A percentile compares a stretch with the other conserved stretches of the same genome.
Evolutionary conservation across 2,329 filamentous ascomycete species (phyloP).

Genomic region (Cladosporium phlei): DNA sequence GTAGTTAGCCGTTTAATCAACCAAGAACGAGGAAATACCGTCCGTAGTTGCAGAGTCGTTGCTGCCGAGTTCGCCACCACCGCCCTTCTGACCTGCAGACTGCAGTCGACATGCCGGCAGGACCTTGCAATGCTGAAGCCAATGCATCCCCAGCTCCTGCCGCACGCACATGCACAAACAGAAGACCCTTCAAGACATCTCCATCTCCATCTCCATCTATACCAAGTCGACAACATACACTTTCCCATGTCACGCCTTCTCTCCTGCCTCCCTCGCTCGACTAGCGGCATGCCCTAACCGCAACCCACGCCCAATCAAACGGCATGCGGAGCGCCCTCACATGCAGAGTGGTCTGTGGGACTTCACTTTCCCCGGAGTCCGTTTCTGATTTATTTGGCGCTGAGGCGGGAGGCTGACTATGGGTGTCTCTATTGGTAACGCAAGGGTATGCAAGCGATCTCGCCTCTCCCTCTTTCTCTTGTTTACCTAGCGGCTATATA

Average conservation of each 20-base stretch:
- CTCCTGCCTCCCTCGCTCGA: background rate
- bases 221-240: no score
- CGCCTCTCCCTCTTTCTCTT: background rate
- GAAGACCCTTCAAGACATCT: no score
- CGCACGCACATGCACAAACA: background rate
- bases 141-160: background rate
- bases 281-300: slow-evolving; percentile 2
- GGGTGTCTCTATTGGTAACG: slow-evolving; percentile 1
- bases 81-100: background rate
- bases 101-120: background rate
- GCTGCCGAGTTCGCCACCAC: background rate
- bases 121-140: background rate
- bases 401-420: no score
- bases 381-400: slow-evolving; percentile 4
- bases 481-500: no score
- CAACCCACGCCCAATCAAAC: background rate
- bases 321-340: background rate
- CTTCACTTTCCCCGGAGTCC: slow-evolving; percentile 9
- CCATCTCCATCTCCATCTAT: background rate
- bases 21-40: no score
- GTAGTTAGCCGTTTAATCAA: slow-evolving; percentile 6
- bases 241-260: no score
- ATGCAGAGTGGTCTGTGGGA: slow-evolving; percentile 11
- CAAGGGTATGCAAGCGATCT: slow-evolving; percentile 8
- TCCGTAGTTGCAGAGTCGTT: no score